These are phyloP conservation scores for Exophiala oligosperma DNA, from an alignment of 2,329 filamentous ascomycete genomes.

Conservation along the genomic window DNA sequence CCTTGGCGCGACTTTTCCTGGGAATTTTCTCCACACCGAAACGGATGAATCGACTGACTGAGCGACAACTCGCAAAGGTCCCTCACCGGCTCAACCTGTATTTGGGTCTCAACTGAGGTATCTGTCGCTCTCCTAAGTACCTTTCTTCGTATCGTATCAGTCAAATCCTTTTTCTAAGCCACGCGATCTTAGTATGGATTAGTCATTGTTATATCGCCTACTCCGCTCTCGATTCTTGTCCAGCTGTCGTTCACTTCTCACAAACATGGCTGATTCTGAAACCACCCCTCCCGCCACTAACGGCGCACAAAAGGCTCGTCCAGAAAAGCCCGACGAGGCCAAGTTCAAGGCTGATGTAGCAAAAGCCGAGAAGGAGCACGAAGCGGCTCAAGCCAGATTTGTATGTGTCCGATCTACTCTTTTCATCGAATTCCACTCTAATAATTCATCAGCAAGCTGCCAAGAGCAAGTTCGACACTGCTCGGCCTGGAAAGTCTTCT, in stretches of 20 bases:
- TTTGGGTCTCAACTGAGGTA: neutral
- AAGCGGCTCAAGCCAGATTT: conserved; percentile 70
- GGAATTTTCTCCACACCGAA: neutral
- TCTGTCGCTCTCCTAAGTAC: neutral
- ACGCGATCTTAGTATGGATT: conserved; percentile 22
- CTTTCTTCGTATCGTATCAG: neutral
- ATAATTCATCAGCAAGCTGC: conserved; percentile 66
- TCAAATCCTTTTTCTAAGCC: neutral
- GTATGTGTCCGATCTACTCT: conserved; percentile 46
- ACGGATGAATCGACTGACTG: neutral
- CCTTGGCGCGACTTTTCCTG: neutral
- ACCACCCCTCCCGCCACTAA: conserved; percentile 36
- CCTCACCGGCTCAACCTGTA: neutral
- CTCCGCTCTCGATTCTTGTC: conserved; percentile 11
- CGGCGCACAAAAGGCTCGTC: conserved; percentile 53
- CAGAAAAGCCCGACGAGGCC: conserved; percentile 84
- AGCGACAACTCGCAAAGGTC: neutral
- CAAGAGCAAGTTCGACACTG: conserved; percentile 84
- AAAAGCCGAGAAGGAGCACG: conserved; percentile 83
- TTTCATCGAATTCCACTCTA: conserved; percentile 4
- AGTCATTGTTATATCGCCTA: conserved; percentile 8
- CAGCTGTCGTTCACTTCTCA: conserved; percentile 11
- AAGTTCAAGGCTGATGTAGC: conserved; percentile 76
- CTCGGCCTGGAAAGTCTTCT: conserved; percentile 74
- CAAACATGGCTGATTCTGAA: conserved; percentile 38